These are phyloP conservation scores for Lachancea cidri DNA, from an alignment of 805 yeast genomes.

Conservation along the genomic window DNA sequence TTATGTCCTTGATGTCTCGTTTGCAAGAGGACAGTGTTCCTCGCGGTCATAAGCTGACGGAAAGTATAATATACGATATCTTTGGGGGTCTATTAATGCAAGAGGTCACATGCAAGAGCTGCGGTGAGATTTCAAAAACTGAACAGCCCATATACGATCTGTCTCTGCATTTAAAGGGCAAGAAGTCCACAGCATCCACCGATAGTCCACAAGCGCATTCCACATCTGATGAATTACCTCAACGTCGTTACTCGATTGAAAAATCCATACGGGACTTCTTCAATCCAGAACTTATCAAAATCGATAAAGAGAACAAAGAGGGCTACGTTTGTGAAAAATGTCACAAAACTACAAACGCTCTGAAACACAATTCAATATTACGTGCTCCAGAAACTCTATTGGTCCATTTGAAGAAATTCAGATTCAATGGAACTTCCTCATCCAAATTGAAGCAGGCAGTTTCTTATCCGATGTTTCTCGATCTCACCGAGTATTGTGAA, in stretches of 20 bases:
- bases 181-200: slow-evolving; percentile 31
- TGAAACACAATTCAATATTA: slow-evolving; percentile 66
- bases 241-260: slow-evolving; percentile 57
- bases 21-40: slow-evolving; percentile 93
- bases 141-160: slow-evolving; percentile 92
- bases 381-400: slow-evolving; percentile 85
- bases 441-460: slow-evolving; percentile 87
- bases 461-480: slow-evolving; percentile 70
- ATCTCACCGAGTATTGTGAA: slow-evolving; percentile 58
- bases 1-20: slow-evolving; percentile 83
- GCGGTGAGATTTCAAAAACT: slow-evolving; percentile 80
- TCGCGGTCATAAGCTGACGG: slow-evolving; percentile 74
- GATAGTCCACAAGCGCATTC: slow-evolving; percentile 1
- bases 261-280: slow-evolving; percentile 78
- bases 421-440: slow-evolving; percentile 74
- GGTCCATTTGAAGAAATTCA: slow-evolving; percentile 85
- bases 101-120: slow-evolving; percentile 73
- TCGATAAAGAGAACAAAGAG: slow-evolving; percentile 57
- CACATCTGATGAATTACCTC: slow-evolving; percentile 13
- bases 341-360: slow-evolving; percentile 67
- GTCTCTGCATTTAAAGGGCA: slow-evolving; percentile 66
- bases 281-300: slow-evolving; percentile 69
- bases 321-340: slow-evolving; percentile 91
- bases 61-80: slow-evolving; percentile 82
- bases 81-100: slow-evolving; percentile 90